phyloP scores from a whole-genome alignment of 176 grass and related monocot species.

The Juncus inflexus region DNA sequence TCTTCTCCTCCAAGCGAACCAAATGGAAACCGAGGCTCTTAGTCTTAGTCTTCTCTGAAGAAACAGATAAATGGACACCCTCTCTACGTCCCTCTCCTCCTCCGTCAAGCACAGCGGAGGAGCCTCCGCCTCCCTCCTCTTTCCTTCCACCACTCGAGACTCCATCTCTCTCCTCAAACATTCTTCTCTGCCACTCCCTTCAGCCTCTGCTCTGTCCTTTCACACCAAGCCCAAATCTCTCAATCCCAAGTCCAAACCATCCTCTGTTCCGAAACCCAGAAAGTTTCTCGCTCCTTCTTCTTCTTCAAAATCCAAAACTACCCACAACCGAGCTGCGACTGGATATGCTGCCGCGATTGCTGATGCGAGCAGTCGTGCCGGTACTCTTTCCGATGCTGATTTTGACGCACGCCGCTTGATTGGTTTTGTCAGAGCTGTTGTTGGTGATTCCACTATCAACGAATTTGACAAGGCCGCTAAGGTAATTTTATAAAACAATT shows the following conservation, averaged over 20 bases:
- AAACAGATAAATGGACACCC: conserved; percentile 1
- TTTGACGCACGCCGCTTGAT: conserved; percentile 22
- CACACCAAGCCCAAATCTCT: conserved; percentile 10
- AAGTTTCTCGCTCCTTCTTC: too few relatives aligned
- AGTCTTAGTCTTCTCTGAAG: neutral
- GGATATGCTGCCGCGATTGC: conserved; percentile 44
- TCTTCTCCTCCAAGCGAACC: neutral
- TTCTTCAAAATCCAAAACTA: neutral
- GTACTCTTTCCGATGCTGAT: conserved; percentile 14
- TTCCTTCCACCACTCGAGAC: conserved; percentile 3
- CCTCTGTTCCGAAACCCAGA: neutral
- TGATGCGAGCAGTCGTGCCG: conserved; percentile 27
- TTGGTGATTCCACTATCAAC: neutral
- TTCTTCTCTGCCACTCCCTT: conserved; percentile 1
- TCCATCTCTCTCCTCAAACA: conserved; percentile 23
- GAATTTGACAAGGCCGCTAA: conserved; percentile 13
- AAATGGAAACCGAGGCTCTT: neutral
- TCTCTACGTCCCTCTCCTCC: neutral
- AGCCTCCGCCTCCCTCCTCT: neutral
- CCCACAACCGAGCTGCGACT: conserved; percentile 33
- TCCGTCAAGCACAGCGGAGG: neutral
- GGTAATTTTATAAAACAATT: neutral
- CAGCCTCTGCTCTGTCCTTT: conserved; percentile 10
- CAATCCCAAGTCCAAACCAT: conserved; percentile 9
- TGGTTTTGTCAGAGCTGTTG: neutral